These are phyloP conservation scores for Pelargonium citronellum DNA, from an alignment of 441 rosid species.

Conservation along the genomic window DNA sequence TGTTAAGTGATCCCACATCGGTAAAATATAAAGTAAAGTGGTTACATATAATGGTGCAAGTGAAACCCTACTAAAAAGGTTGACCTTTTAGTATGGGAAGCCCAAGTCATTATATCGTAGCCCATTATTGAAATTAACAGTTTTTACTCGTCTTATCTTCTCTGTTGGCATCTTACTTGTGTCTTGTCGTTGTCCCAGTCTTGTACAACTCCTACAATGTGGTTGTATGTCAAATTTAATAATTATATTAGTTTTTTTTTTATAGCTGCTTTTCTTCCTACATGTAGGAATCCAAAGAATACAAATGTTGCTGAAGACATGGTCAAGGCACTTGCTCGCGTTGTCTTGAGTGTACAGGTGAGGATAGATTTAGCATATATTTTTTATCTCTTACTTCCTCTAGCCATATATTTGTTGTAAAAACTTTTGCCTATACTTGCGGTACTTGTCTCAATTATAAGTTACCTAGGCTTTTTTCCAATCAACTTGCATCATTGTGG, in stretches of 20 bases:
- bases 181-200: too few species aligned
- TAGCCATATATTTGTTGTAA: slow-evolving; percentile 11
- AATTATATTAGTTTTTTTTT: slow-evolving; percentile 12
- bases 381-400: slow-evolving; percentile 6
- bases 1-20: too few species aligned
- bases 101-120: too few species aligned
- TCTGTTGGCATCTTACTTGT: too few species aligned
- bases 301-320: slow-evolving; percentile 97
- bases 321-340: slow-evolving; percentile 97
- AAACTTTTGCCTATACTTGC: not conserved
- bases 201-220: too few species aligned
- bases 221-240: not conserved
- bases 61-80: too few species aligned
- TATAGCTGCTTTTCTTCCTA: slow-evolving; percentile 24
- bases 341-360: slow-evolving; percentile 97
- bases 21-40: too few species aligned
- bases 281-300: slow-evolving; percentile 83
- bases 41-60: too few species aligned
- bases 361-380: slow-evolving; percentile 19
- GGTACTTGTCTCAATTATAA: not conserved
- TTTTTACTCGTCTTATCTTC: too few species aligned
- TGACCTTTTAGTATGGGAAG: too few species aligned
- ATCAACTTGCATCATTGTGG: not conserved
- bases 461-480: not conserved
- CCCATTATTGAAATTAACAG: too few species aligned